Percentiles rank a stretch among this genome's conserved stretches.
phyloP scores from a whole-genome alignment of 164 flowering plant species.

The Umbellularia californica region DNA sequence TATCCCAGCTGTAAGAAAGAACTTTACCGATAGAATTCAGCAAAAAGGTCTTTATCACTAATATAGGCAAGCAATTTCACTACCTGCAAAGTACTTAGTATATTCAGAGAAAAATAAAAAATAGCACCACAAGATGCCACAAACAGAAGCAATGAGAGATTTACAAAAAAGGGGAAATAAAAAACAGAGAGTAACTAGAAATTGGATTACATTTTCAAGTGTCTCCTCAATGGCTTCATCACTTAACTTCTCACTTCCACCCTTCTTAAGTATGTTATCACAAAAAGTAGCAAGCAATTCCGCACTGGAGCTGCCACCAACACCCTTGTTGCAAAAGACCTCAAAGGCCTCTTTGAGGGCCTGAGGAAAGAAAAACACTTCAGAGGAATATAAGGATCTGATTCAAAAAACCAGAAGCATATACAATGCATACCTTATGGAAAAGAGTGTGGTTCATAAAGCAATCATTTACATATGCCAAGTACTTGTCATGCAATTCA shows the following conservation, averaged over 20 bases:
- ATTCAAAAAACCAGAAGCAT: neutral
- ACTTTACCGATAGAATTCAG: slow-evolving; percentile 81
- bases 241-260: slow-evolving; percentile 92
- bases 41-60: slow-evolving; percentile 91
- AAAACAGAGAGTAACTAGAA: slow-evolving; percentile 2
- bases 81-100: slow-evolving; percentile 40
- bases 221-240: slow-evolving; percentile 96
- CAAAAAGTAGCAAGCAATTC: slow-evolving; percentile 90
- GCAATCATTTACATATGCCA: slow-evolving; percentile 74
- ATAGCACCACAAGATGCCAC: neutral
- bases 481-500: slow-evolving; percentile 88
- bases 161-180: neutral
- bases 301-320: slow-evolving; percentile 86
- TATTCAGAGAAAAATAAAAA: slow-evolving; percentile 4
- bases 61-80: slow-evolving; percentile 91
- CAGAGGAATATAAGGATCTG: slow-evolving; percentile 2
- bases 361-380: slow-evolving; percentile 28
- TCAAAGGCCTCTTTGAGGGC: slow-evolving; percentile 97
- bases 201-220: slow-evolving; percentile 63
- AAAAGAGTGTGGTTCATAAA: slow-evolving; percentile 80
- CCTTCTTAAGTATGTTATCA: slow-evolving; percentile 90
- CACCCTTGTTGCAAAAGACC: slow-evolving; percentile 86
- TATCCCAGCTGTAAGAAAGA: neutral
- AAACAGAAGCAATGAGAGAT: neutral
- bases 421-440: slow-evolving; percentile 65